These are phyloP conservation scores for Alternaria infectoria DNA, from an alignment of 2,329 filamentous ascomycete genomes.

Conservation along the genomic window DNA sequence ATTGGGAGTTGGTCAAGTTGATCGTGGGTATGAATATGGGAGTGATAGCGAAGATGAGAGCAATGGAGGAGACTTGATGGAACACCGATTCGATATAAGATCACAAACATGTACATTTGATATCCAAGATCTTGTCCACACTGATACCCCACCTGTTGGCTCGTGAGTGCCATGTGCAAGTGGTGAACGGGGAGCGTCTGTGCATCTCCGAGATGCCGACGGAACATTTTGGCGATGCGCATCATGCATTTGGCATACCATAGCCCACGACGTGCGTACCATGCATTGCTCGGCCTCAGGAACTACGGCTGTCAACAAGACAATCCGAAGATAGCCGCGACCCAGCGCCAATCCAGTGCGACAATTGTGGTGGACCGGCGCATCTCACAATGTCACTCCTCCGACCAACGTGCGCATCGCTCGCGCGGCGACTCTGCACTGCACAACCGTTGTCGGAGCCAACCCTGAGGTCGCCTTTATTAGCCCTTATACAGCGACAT, in stretches of 20 bases:
- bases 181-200: background rate
- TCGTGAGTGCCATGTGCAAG: background rate
- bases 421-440: slow-evolving; percentile 39
- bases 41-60: slow-evolving; percentile 35
- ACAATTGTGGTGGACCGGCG: slow-evolving; percentile 6
- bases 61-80: background rate
- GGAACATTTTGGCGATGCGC: slow-evolving; percentile 7
- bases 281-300: slow-evolving; percentile 11
- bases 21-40: slow-evolving; percentile 90
- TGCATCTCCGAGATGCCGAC: slow-evolving; percentile 5
- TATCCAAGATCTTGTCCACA: background rate
- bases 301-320: background rate
- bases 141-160: background rate
- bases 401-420: slow-evolving; percentile 32
- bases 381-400: slow-evolving; percentile 37
- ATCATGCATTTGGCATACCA: slow-evolving; percentile 2
- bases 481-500: slow-evolving; percentile 27
- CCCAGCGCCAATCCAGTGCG: background rate
- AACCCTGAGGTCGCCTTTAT: slow-evolving; percentile 24
- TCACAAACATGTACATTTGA: background rate
- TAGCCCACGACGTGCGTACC: slow-evolving; percentile 2
- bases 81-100: background rate
- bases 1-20: slow-evolving; percentile 89
- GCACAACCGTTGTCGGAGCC: slow-evolving; percentile 23
- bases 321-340: background rate